A percentile compares a stretch with the other conserved stretches of the same genome.
These are phyloP conservation scores for Backusella sp. DNA, from an alignment of 192 early-diverging fungal genomes.

Conservation along the genomic window DNA sequence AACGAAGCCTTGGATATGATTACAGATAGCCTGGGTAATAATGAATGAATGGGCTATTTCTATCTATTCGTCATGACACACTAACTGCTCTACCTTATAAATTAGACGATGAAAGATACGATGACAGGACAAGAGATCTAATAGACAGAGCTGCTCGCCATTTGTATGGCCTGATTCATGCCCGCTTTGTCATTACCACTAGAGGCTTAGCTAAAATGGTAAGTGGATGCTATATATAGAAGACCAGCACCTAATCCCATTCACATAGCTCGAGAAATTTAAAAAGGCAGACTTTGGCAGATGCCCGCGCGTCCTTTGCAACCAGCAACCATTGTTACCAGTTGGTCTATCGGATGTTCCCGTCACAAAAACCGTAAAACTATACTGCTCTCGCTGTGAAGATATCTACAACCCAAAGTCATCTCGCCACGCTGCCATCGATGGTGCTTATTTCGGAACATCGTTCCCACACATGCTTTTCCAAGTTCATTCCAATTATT, in stretches of 20 bases:
- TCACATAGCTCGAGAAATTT: slow-evolving; percentile 76
- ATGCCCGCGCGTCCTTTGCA: slow-evolving; percentile 91
- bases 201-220: slow-evolving; percentile 92
- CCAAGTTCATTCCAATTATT: slow-evolving; percentile 79
- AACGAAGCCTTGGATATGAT: slow-evolving; percentile 85
- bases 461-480: slow-evolving; percentile 95
- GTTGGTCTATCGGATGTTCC: slow-evolving; percentile 89
- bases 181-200: slow-evolving; percentile 91
- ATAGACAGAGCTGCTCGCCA: slow-evolving; percentile 87
- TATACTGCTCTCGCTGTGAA: slow-evolving; percentile 94
- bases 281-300: slow-evolving; percentile 90
- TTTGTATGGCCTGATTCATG: slow-evolving; percentile 96
- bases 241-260: background rate
- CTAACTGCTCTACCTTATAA: background rate
- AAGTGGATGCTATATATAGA: background rate
- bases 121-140: slow-evolving; percentile 67
- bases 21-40: slow-evolving; percentile 75
- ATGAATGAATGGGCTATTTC: background rate
- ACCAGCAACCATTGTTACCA: slow-evolving; percentile 83
- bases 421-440: slow-evolving; percentile 75
- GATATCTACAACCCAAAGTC: slow-evolving; percentile 92
- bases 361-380: slow-evolving; percentile 79
- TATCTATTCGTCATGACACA: background rate
- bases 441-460: slow-evolving; percentile 96
- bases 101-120: slow-evolving; percentile 55